Evolutionary conservation across 2,329 filamentous ascomycete genomes (phyloP).

Genomic region (Neurospora sp.): DNA sequence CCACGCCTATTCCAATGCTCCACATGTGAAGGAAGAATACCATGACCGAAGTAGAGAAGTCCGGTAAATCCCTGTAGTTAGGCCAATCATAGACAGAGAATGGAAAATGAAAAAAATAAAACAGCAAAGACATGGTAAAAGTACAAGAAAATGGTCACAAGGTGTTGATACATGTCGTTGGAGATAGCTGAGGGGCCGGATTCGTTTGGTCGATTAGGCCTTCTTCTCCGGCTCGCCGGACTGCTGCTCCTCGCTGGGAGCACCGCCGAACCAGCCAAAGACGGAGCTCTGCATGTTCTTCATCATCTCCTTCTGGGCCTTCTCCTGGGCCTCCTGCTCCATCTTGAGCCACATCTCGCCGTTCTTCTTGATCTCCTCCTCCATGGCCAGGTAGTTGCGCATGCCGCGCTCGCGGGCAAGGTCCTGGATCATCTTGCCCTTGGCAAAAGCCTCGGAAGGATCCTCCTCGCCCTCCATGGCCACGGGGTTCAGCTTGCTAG

Average conservation of each 20-base stretch:
- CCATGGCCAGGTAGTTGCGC: slow-evolving; percentile 78
- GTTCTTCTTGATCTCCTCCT: slow-evolving; percentile 85
- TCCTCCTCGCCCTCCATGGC: slow-evolving; percentile 56
- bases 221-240: slow-evolving; percentile 6
- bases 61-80: not conserved
- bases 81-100: not conserved
- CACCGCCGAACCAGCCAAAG: slow-evolving; percentile 40
- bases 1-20: slow-evolving; percentile 6
- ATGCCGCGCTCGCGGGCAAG: slow-evolving; percentile 86
- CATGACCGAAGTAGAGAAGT: slow-evolving; percentile 2
- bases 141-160: slow-evolving; percentile 1
- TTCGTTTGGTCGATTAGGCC: not conserved
- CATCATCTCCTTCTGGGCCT: slow-evolving; percentile 81
- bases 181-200: not conserved
- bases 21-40: slow-evolving; percentile 2
- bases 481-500: slow-evolving; percentile 52
- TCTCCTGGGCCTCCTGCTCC: slow-evolving; percentile 80
- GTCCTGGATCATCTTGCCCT: slow-evolving; percentile 97
- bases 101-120: not conserved
- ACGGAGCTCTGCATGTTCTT: slow-evolving; percentile 81
- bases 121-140: not conserved
- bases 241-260: slow-evolving; percentile 11
- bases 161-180: slow-evolving; percentile 3
- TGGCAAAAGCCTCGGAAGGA: slow-evolving; percentile 65
- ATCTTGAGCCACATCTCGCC: slow-evolving; percentile 95